A percentile compares a stretch with the other conserved stretches of the same genome.
Evolutionary conservation across 208 protist species (phyloP).

Genomic region (Angomonas ambiguus): DNA sequence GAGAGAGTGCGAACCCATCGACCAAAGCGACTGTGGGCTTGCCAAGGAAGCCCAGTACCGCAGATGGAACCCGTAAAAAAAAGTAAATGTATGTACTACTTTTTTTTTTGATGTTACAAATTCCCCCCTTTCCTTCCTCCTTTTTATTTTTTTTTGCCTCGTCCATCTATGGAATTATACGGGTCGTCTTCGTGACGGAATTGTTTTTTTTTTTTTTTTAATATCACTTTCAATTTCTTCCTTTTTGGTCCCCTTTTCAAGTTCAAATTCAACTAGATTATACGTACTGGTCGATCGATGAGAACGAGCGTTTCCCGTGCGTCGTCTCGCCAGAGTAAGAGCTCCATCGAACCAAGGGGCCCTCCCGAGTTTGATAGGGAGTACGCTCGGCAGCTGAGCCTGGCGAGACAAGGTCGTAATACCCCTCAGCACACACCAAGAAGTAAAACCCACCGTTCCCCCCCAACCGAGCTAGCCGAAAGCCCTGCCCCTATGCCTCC

Average conservation of each 20-base stretch:
- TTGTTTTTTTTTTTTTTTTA: background rate
- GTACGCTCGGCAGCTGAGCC: constrained; percentile 40
- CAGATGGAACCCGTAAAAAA: background rate
- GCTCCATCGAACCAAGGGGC: constrained; percentile 53
- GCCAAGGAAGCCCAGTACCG: background rate
- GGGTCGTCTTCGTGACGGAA: too few species aligned
- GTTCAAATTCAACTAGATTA: background rate
- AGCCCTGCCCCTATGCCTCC: constrained; percentile 7
- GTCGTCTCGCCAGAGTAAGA: constrained; percentile 10
- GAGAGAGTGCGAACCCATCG: background rate
- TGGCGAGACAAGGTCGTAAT: constrained; percentile 31
- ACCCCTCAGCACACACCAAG: constrained; percentile 18
- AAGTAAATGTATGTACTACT: background rate
- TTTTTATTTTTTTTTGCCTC: constrained; percentile 15
- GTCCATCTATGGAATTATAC: background rate
- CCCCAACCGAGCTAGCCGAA: background rate
- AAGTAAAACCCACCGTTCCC: background rate
- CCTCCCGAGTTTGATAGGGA: constrained; percentile 54
- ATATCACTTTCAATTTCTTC: background rate
- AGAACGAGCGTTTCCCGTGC: too few species aligned
- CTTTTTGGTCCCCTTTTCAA: constrained; percentile 1
- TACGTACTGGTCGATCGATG: too few species aligned
- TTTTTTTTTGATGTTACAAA: background rate
- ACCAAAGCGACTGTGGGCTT: background rate
- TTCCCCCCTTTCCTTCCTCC: background rate